Evolutionary conservation across 352 stramenopile genomes (phyloP), one percentile per base, ranked within the genome.

Genomic region (Pythium scleroteichum): DNA sequence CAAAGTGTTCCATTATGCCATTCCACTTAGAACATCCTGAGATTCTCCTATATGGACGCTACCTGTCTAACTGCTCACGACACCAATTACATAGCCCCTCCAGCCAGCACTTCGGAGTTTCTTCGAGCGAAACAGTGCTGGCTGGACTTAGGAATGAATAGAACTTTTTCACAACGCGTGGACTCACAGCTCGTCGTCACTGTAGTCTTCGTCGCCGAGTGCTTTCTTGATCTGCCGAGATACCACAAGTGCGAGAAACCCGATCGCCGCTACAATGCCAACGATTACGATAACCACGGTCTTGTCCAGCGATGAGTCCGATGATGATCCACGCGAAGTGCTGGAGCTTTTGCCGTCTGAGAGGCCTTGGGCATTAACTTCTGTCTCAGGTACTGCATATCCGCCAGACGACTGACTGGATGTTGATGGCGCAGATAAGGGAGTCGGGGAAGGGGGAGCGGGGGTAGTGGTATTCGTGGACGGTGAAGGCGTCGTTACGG

Each of bases 221-320:
- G 82, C 67, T 57, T 89, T 79, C 24, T 72, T 66, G 40, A 88
- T 74, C 29, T 80, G 76, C 32, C 71, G 78, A 22, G 82, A 88
- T 35, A 82, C 72, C 29, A 85, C 57, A 38, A 83, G 56, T 13
- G 87, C 66, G 42, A 89, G 53, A 0, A 70, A 45, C 14, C 62
- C 83, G 44, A 92, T 87, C 14, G 72, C 29, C 8, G 59, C 78
- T n/a, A 90, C 72, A 35, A 75, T 71, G 48, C 73, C 79, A 24
- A 92, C 54, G 42, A 87, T 87, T 24, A 73, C 60, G 24, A 86
- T 55, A n/a, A 90, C 69, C 26, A 92, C 64, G 24, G 71, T 79
- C 52, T 82, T 46, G 50, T 85, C 72, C 6, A 81, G 60, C 10
- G 57, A 60, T 13, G 27, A 46, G 39, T 40, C 27, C 0, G 39